These are phyloP conservation scores for Chaetomiaceae sp. DNA, from an alignment of 2,329 filamentous ascomycete species.

Conservation along the genomic window DNA sequence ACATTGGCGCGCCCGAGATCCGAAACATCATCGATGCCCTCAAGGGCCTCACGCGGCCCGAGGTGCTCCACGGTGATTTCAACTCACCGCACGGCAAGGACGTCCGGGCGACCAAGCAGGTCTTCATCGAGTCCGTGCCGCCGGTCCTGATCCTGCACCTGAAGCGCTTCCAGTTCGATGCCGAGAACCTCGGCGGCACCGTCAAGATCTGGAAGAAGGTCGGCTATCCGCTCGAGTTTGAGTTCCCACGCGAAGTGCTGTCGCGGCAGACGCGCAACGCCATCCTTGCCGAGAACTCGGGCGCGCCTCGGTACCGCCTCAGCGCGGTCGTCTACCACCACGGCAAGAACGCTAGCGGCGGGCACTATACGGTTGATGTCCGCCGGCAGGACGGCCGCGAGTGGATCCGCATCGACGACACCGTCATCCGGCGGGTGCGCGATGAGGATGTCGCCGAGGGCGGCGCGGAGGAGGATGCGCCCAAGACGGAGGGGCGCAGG, in stretches of 20 bases:
- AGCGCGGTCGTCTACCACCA: constrained; percentile 95
- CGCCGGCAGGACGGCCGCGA: constrained; percentile 89
- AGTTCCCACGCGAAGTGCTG: constrained; percentile 87
- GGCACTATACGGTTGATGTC: constrained; percentile 97
- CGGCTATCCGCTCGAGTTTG: constrained; percentile 88
- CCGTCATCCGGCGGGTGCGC: constrained; percentile 75
- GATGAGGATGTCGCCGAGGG: constrained; percentile 85
- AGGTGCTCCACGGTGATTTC: constrained; percentile 82
- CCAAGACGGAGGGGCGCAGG: constrained; percentile 62
- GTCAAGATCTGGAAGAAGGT: constrained; percentile 99
- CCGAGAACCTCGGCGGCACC: constrained; percentile 64
- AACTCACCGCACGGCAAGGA: constrained; percentile 71
- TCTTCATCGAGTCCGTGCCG: constrained; percentile 87
- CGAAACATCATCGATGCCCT: constrained; percentile 90
- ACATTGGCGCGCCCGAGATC: constrained; percentile 83
- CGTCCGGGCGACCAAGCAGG: constrained; percentile 81
- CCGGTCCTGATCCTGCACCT: constrained; percentile 90
- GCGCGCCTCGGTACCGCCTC: constrained; percentile 76
- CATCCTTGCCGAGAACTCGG: constrained; percentile 57
- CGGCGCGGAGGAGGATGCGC: constrained; percentile 70
- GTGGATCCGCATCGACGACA: constrained; percentile 96
- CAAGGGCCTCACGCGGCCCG: constrained; percentile 74
- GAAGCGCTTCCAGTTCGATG: constrained; percentile 96
- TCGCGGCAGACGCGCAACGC: constrained; percentile 67
- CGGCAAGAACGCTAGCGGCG: constrained; percentile 90